Percentiles rank a stretch among this genome's conserved stretches.
Conservation (phyloP, 2,329 filamentous ascomycete species). For the Colletotrichum musae region DNA sequence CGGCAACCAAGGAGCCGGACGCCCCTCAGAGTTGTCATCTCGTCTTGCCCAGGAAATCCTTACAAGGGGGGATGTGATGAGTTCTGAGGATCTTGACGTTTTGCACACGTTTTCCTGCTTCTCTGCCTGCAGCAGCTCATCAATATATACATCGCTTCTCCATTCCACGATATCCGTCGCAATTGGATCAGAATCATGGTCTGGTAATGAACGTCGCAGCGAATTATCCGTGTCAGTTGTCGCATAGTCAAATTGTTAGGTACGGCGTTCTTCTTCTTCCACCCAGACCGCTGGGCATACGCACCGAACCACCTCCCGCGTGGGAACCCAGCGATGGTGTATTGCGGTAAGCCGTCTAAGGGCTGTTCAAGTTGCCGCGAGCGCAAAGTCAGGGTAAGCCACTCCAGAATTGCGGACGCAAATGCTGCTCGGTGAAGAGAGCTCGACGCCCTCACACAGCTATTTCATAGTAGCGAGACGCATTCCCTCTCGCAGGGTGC, state of each 20-base stretch:
- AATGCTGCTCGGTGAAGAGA: background rate
- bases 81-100: constrained; percentile 6
- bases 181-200: background rate
- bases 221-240: constrained; percentile 2
- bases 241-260: too few species aligned
- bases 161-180: background rate
- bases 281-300: background rate
- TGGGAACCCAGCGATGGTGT: constrained; percentile 61
- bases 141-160: constrained; percentile 13
- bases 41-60: background rate
- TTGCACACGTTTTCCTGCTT: constrained; percentile 1
- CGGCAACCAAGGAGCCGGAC: constrained; percentile 9
- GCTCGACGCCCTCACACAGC: too few species aligned
- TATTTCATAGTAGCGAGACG: too few species aligned
- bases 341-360: constrained; percentile 71
- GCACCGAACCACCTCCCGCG: too few species aligned
- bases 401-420: constrained; percentile 38
- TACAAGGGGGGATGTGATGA: background rate
- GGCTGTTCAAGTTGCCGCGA: constrained; percentile 69
- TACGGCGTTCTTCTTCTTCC: background rate
- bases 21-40: constrained; percentile 23
- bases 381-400: constrained; percentile 68
- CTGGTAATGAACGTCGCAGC: constrained; percentile 1
- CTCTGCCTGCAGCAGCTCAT: constrained; percentile 13
- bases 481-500: too few species aligned